These are phyloP conservation scores for Pleurotus eryngii DNA, from an alignment of 768 basidiomycete species.

Conservation along the genomic window DNA sequence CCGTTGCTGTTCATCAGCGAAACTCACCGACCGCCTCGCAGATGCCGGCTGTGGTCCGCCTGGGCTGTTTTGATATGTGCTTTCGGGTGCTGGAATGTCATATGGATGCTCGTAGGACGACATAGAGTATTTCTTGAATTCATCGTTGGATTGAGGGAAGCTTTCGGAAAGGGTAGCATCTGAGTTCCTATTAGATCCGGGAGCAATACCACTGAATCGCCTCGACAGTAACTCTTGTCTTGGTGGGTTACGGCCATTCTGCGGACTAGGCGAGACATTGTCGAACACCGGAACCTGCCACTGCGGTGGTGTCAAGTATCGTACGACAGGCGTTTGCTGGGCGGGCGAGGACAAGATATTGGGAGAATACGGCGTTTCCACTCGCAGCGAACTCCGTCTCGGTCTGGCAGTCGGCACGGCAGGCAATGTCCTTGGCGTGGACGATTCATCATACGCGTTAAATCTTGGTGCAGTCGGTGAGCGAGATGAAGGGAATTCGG, in stretches of 20 bases:
- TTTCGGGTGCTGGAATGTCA: conserved; percentile 52
- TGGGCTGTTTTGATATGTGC: conserved; percentile 29
- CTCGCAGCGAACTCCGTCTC: background rate
- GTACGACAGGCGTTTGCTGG: conserved; percentile 14
- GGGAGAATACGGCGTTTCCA: background rate
- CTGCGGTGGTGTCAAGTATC: conserved; percentile 15
- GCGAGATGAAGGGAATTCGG: background rate
- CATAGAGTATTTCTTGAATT: conserved; percentile 41
- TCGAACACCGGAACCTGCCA: conserved; percentile 27
- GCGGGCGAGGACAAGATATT: conserved; percentile 4
- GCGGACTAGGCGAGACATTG: conserved; percentile 5
- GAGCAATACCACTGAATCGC: conserved; percentile 17
- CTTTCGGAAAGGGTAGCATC: conserved; percentile 31
- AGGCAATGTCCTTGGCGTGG: conserved; percentile 4
- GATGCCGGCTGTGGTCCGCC: conserved; percentile 21
- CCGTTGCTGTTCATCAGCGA: conserved; percentile 23
- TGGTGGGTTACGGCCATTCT: background rate
- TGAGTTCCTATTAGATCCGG: conserved; percentile 24
- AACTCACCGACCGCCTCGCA: conserved; percentile 36
- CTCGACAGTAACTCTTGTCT: conserved; percentile 24
- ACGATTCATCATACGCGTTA: background rate
- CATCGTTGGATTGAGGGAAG: conserved; percentile 12
- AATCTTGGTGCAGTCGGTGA: background rate
- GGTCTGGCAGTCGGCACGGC: background rate
- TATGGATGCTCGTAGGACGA: conserved; percentile 61